Evolutionary conservation across 78 protist species (phyloP).

Genomic region (Cavenderia fasciculata): DNA sequence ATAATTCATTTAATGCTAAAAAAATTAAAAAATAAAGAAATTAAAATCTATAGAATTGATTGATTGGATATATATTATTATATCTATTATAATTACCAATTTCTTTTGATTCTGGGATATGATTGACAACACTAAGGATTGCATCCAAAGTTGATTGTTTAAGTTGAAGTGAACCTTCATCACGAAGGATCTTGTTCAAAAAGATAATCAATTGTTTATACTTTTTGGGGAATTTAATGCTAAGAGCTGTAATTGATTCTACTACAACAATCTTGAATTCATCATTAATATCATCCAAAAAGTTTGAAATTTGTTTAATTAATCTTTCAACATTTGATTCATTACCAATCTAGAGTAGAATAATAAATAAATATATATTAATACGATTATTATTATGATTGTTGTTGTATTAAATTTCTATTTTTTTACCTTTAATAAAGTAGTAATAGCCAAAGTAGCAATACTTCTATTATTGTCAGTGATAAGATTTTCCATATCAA

Average conservation of each 20-base stretch:
- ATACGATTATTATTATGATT: too few relatives aligned
- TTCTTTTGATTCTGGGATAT: conserved; percentile 90
- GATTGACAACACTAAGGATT: conserved; percentile 81
- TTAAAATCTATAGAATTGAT: neutral
- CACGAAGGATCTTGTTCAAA: conserved; percentile 82
- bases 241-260: conserved; percentile 92
- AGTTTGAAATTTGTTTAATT: conserved; percentile 94
- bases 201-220: conserved; percentile 61
- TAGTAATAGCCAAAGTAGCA: conserved; percentile 98
- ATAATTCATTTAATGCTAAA: conserved; percentile 92
- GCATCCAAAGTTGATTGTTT: conserved; percentile 96
- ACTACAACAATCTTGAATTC: conserved; percentile 97
- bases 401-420: neutral
- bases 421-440: conserved; percentile 91
- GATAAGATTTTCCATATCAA: conserved; percentile 96
- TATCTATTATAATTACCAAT: conserved; percentile 20
- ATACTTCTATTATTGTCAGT: conserved; percentile 95
- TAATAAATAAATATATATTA: neutral
- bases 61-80: neutral
- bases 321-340: conserved; percentile 95
- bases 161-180: conserved; percentile 93
- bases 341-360: conserved; percentile 81
- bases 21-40: neutral
- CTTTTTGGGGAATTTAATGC: conserved; percentile 91
- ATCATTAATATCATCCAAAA: conserved; percentile 96